Base-by-base conservation (phyloP, 2,329 filamentous ascomycete genomes). In the Plenodomus biglobosus region DNA sequence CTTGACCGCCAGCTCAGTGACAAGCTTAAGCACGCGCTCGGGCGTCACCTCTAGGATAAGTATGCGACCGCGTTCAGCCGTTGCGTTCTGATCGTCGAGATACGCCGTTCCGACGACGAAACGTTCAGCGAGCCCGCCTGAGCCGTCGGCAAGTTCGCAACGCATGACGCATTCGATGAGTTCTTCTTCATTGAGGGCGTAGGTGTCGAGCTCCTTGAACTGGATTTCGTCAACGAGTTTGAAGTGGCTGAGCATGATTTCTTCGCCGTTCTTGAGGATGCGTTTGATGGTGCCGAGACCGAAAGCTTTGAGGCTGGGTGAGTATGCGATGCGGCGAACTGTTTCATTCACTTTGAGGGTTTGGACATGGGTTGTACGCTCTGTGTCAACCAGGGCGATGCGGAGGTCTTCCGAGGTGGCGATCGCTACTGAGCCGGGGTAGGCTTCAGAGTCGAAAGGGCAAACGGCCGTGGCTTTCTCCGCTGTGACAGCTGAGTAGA, bases 41-140 rank as follows among this genome's bases (percentile, higher is more conserved):
- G 83, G 82, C 42, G 89, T 87, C 22, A 97, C 84, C 42, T 95
- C 92, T 24, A 97, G 83, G 0, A 97, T 80, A 1, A 97, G 68
- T 13, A 99, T 88, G 11, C 92, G 85, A 1, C 94, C 94, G 32
- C 83, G 79, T 38, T 80, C 78, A 16, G 70, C 64, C 17, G 72
- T 75, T 16, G 78, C 72, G 2, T 74, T 73, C 8, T 81, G 77
- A 8, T 84, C 82, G 38, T 89, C 85, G 7, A 92, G 68, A 61
- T 87, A 92, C 46, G 88, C 88, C 0, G 94, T 97, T 6, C 94
- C 94, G 6, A 97, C 83, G n/a, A 97, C 76, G 64, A 97, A 97
- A 36, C 91, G 80, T 68, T 97, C 92, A 0, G 80, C 81, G 4
- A 73, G 67, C 13, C 77, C 76, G 15, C 78, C 79, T 42, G 81